Evolutionary conservation across 139 green algal genomes (phyloP).

Genomic region (Bryopsis sp.): DNA sequence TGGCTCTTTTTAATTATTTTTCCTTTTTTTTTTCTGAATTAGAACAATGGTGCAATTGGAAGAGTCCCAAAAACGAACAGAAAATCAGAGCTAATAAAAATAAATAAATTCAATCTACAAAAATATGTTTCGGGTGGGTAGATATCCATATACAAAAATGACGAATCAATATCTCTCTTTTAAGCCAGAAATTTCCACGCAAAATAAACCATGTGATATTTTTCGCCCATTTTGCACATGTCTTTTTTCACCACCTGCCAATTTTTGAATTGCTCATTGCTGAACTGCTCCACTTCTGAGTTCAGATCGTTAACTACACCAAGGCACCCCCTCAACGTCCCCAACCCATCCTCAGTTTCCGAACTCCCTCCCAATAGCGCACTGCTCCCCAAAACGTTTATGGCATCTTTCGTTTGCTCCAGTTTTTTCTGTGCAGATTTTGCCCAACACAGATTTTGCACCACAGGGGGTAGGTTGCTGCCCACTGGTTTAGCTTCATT

Average conservation of each 20-base stretch:
- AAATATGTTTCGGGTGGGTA: no score
- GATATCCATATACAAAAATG: no score
- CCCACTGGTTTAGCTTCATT: neutral
- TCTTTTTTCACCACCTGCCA: slow-evolving; percentile 28
- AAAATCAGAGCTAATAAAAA: no score
- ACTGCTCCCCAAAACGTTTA: no score
- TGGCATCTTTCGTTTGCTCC: neutral
- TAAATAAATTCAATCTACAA: no score
- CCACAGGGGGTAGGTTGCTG: neutral
- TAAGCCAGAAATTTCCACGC: no score
- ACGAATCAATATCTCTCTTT: no score
- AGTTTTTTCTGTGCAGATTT: neutral
- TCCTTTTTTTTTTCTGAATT: neutral
- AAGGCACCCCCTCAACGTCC: slow-evolving; percentile 29
- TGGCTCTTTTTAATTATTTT: neutral
- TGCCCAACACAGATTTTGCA: slow-evolving; percentile 1
- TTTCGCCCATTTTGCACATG: no score
- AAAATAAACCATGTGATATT: no score
- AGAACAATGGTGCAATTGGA: neutral
- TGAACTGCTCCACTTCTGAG: slow-evolving; percentile 35
- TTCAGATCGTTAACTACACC: slow-evolving; percentile 31
- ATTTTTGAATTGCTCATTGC: slow-evolving; percentile 28
- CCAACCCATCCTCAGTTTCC: neutral
- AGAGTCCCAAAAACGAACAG: no score
- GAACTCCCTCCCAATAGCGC: slow-evolving; percentile 9